Percentiles rank a stretch among this genome's conserved stretches.
Evolutionary conservation across 1,284 basidiomycete species (phyloP).

Genomic region (Vanrija sp.): DNA sequence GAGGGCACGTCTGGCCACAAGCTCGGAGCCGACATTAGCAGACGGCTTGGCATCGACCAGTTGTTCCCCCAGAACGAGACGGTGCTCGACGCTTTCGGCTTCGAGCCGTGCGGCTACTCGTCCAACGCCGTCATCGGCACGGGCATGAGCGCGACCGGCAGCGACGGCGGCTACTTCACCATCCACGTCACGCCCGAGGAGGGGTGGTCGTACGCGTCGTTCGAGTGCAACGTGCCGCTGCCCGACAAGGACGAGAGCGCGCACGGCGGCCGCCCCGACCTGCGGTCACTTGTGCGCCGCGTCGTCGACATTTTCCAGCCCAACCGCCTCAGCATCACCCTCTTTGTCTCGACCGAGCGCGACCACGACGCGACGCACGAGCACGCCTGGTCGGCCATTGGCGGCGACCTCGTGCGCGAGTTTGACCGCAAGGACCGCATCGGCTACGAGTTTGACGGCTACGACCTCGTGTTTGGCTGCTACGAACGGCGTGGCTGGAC

Average conservation of each 20-base stretch:
- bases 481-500: slow-evolving; percentile 59
- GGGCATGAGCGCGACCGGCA: slow-evolving; percentile 45
- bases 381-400: slow-evolving; percentile 37
- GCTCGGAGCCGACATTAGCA: slow-evolving; percentile 66
- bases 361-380: slow-evolving; percentile 48
- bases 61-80: slow-evolving; percentile 77
- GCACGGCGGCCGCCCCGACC: slow-evolving; percentile 53
- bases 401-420: slow-evolving; percentile 36
- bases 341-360: slow-evolving; percentile 74
- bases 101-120: slow-evolving; percentile 94
- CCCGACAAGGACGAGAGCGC: slow-evolving; percentile 27
- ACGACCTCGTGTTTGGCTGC: slow-evolving; percentile 88
- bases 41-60: slow-evolving; percentile 71
- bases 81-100: slow-evolving; percentile 86
- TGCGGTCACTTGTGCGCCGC: slow-evolving; percentile 74
- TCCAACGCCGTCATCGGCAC: slow-evolving; percentile 80
- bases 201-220: slow-evolving; percentile 95
- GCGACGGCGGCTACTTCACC: slow-evolving; percentile 84
- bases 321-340: slow-evolving; percentile 76
- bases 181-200: slow-evolving; percentile 98
- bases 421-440: slow-evolving; percentile 84
- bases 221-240: slow-evolving; percentile 96
- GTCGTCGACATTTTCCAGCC: slow-evolving; percentile 93
- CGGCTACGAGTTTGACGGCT: slow-evolving; percentile 95
- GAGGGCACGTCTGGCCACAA: slow-evolving; percentile 51